phyloP scores from a whole-genome alignment of 352 stramenopile genomes.

The Achlya hypogyna region DNA sequence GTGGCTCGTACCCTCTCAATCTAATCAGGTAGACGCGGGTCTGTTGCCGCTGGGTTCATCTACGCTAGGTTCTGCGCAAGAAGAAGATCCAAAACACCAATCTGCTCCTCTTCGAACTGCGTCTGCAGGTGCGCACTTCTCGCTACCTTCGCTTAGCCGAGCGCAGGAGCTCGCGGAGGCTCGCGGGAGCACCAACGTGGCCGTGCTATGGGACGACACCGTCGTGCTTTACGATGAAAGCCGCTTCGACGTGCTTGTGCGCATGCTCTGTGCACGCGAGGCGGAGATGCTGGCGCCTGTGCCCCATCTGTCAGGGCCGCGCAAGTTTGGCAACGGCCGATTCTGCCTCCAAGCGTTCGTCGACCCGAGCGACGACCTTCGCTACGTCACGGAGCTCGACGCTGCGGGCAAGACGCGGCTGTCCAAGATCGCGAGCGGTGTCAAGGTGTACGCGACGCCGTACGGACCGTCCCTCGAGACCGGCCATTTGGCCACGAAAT shows the following conservation, averaged over 20 bases:
- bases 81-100: conserved; percentile 27
- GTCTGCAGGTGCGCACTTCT: conserved; percentile 25
- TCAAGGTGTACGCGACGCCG: neutral
- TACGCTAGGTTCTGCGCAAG: neutral
- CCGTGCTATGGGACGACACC: conserved; percentile 19
- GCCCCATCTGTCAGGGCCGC: conserved; percentile 22
- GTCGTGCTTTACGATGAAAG: conserved; percentile 21
- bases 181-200: neutral
- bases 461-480: neutral
- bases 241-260: conserved; percentile 23
- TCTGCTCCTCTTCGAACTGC: conserved; percentile 31
- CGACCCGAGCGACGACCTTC: neutral
- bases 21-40: neutral
- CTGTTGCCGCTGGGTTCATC: neutral
- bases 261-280: conserved; percentile 27
- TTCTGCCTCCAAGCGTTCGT: conserved; percentile 33
- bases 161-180: neutral
- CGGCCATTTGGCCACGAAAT: neutral
- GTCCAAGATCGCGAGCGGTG: conserved; percentile 3
- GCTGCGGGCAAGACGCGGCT: neutral
- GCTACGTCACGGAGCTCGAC: neutral
- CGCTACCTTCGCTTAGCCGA: neutral
- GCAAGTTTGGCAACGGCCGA: conserved; percentile 5
- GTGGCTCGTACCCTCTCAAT: conserved; percentile 24
- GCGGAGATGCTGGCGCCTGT: conserved; percentile 23